Base-by-base conservation (phyloP, 345 rosid species). In the Eutrema japonicum region DNA sequence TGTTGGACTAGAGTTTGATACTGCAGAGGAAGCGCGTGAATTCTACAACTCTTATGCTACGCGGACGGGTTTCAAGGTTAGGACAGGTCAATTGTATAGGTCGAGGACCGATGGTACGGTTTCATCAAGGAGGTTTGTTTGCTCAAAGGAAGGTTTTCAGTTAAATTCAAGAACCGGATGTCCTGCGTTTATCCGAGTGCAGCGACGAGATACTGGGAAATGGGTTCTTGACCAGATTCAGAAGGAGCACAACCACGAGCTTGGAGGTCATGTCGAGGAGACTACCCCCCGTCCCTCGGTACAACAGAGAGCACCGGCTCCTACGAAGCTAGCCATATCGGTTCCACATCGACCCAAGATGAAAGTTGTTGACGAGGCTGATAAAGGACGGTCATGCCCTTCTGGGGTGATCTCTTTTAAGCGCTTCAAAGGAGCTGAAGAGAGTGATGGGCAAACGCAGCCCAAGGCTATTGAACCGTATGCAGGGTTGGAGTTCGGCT, bases 121-220 rank as follows among this genome's bases (percentile, higher is more conserved):
- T 80, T 84, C 92, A 26, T 90, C 92, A 0, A 88, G 98, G 48
- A 87, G 92, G 55, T 93, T 78, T 65, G 96, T 93, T 45, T 93
- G 98, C 79, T 81, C 89, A 0, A 88, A 88, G 78, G 96, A 93
- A 77, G 98, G 98, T 30, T 87, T 87, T 81, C 96, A 93, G 81
- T 79, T 93, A 13, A 82, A 81, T 79, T 90, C 96, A 30, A 90
- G 96, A 80, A 83, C 87, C 0, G 98, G 98, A 1, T 93, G 98
- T 79, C 86, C 98, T 10, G 98, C 96, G 27, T 90, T 90, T 66
- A 76, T 93, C 41, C 82, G 98, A 64, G 98, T 93, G 42, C 92
- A 84, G 56, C 75, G 77, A 65, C 74, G 84, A 59, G 93, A 87
- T 82, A 84, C 90, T 4, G 92, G 96, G 38, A 93, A 93, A 79